Evolutionary conservation across 306 rosid genomes (phyloP).

Genomic region (Casuarina cunninghamiana): DNA sequence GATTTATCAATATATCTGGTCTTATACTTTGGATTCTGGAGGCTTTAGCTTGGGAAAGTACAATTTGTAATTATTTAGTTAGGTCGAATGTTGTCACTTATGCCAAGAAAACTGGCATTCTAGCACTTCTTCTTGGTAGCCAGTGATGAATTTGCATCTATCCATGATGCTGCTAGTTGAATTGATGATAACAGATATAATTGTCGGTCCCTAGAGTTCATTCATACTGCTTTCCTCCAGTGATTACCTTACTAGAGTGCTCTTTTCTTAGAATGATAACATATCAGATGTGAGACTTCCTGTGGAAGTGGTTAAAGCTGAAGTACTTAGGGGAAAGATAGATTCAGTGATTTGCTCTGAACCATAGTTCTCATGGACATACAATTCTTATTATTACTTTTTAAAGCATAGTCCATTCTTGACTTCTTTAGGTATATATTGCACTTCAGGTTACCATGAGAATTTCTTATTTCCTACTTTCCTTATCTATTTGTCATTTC

Average conservation of each 20-base stretch:
- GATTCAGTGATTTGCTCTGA: background rate
- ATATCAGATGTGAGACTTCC: background rate
- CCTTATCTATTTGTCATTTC: constrained; percentile 7
- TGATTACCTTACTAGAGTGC: background rate
- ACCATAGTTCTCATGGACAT: background rate
- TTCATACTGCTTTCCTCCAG: background rate
- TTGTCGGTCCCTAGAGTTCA: constrained; percentile 5
- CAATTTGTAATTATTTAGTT: background rate
- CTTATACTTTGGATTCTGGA: background rate
- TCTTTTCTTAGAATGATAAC: background rate
- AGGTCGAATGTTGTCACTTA: background rate
- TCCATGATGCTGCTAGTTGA: background rate
- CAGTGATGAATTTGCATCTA: background rate
- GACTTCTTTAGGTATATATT: background rate
- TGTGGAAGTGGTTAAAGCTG: background rate
- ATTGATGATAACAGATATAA: background rate
- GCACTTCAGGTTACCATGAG: constrained; percentile 6
- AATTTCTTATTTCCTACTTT: constrained; percentile 11
- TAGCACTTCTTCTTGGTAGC: background rate
- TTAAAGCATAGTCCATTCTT: constrained; percentile 6
- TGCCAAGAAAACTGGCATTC: background rate
- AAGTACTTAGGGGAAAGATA: constrained; percentile 3
- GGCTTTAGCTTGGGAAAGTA: background rate
- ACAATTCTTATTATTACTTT: background rate
- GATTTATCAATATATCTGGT: background rate